Base-by-base conservation (phyloP, 768 basidiomycete genomes). In the Trametes gibbosa region DNA sequence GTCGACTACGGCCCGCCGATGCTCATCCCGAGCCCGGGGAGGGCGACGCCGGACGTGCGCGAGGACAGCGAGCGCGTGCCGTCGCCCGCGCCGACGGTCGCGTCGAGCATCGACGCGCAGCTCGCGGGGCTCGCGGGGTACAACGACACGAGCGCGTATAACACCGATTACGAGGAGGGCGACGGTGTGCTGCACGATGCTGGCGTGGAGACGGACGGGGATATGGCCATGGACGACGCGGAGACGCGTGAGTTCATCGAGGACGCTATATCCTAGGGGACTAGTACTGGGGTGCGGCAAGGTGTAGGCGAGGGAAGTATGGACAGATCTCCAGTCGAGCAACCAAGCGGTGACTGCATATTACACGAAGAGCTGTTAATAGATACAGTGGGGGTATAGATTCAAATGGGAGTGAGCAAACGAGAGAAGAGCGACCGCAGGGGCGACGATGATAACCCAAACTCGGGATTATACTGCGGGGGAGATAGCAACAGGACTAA, bases 21-120 rank as follows among this genome's bases (percentile, higher is more conserved):
- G 59, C 23, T 51, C 53, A 53, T 61, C 19, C 59, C 59, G 5
- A 42, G 46, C 25, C 13, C 32, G 19, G 34, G 47, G 27, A 32
- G 37, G 29, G 14, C 27, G 27, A 59, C 52, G 25, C 58, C 58
- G 17, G 58, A 59, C 46, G 40, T 59, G 56, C 55, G 55, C 25
- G 59, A 61, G 48, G 56, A 48, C 47, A 59, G 56, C 52, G 74
- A 77, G 55, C 73, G 75, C 45, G 69, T 73, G 4, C 67, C 76
- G 58, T 84, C 83, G 0, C 82, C 83, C 32, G 79, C 80, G 27
- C 81, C 79, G 19, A 83, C 82, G 3, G 74, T 73, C 39, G 72
- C 74, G 13, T 84, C 84, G 23, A 80, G 77, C 56, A 75, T 75
- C 14, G 83, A 84, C 56, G 65, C 73, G 37, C 78, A 74, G 27